phyloP scores from a whole-genome alignment of 352 stramenopile genomes.

The Albugo laibachii region DNA sequence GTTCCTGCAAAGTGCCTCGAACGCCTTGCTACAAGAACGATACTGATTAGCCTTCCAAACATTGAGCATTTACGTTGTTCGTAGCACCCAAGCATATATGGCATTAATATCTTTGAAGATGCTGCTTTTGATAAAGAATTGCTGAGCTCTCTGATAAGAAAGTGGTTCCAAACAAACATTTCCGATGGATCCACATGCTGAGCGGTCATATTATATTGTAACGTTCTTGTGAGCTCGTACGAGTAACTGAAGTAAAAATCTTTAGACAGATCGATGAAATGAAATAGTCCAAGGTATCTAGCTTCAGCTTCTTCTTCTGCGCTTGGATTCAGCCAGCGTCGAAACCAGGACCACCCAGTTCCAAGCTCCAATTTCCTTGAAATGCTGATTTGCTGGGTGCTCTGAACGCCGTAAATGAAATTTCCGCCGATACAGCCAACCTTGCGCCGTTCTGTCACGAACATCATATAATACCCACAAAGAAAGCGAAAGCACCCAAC shows the following conservation, averaged over 20 bases:
- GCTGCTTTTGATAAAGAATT: conserved; percentile 63
- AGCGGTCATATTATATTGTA: conserved; percentile 95
- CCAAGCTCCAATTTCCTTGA: conserved; percentile 24
- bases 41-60: conserved; percentile 88
- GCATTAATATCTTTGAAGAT: conserved; percentile 75
- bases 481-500: conserved; percentile 97
- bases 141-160: conserved; percentile 87
- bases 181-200: conserved; percentile 66
- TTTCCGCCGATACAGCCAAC: conserved; percentile 92
- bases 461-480: conserved; percentile 95
- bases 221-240: conserved; percentile 93
- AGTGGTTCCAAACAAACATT: conserved; percentile 96
- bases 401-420: conserved; percentile 95
- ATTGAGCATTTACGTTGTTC: conserved; percentile 92
- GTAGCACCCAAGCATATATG: conserved; percentile 89
- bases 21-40: conserved; percentile 91
- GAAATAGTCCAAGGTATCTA: conserved; percentile 92
- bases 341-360: conserved; percentile 37
- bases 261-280: conserved; percentile 97
- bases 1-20: conserved; percentile 98
- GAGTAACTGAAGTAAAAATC: conserved; percentile 99
- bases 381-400: conserved; percentile 82
- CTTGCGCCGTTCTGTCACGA: conserved; percentile 93
- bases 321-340: conserved; percentile 68
- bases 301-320: conserved; percentile 68